Base-by-base conservation (phyloP, 2,329 filamentous ascomycete species). In the Sporothrix euskadiensis region DNA sequence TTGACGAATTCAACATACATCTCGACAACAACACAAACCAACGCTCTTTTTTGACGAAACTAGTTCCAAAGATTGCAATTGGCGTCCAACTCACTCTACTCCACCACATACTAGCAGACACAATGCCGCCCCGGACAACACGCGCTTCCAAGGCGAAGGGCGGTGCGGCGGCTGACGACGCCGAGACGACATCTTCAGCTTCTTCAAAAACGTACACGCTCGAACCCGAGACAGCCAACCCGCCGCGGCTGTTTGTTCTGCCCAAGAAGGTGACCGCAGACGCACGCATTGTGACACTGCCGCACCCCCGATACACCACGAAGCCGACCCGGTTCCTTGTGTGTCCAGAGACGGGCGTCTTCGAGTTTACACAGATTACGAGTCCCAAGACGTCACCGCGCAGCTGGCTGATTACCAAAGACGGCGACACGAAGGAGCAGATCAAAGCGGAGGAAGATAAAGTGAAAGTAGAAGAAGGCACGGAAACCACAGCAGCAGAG, bases 361-460 rank as follows among this genome's bases (percentile, higher is more conserved):
- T 89, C 82, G 90, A 92, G 78, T 90, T 92, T 78, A 91, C 85
- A 49, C 86, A 83, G 77, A 84, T 91, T 75, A 80, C 85, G 1
- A 83, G 85, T 0, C 86, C 88, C 10, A 86, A 84, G 71, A 81
- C 84, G 4, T 83, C 81, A 0, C 89, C 89, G 2, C 84, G 86
- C 71, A 91, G 89, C 78, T 92, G 89, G 89, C 81, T 92, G 41
- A 83, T 92, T 69, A 74, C 41, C 26, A 71, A 54, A 1, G 73
- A 74, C 9, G 78, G 75, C 49, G n/a, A 69, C 3, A 41, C 19
- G 16, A 39, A 9, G 1, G 39, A 35, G 59, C 75, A 49, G 16
- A 59, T 6, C 7, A n/a, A 57, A 19, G 44, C 44, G 10, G 22
- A 44, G 22, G 32, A 59, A 3, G 19, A 57, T 22, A 16, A 5